Conservation (phyloP, 2,329 filamentous ascomycete genomes). For the Stenocarpella maydis region DNA sequence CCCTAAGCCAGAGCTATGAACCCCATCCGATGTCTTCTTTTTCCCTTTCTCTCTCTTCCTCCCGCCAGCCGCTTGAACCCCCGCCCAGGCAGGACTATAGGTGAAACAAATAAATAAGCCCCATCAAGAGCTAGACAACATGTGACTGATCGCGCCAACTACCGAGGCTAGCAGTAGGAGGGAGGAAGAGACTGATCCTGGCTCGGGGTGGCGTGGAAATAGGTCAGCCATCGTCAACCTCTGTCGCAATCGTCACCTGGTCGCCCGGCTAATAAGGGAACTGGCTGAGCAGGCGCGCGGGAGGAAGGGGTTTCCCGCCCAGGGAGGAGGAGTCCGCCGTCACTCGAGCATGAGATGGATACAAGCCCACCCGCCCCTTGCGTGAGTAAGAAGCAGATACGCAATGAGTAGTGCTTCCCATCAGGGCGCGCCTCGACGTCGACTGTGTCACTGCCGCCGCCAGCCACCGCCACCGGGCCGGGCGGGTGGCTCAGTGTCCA, state of each 20-base stretch:
- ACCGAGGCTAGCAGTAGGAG: background rate
- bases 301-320: too few species aligned
- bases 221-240: too few species aligned
- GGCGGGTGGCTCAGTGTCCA: background rate
- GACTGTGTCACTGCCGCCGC: too few species aligned
- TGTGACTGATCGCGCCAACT: background rate
- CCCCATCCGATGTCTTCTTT: background rate
- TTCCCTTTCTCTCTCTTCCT: background rate
- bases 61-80: background rate
- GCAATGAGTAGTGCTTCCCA: background rate
- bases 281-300: background rate
- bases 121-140: background rate
- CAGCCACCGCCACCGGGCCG: background rate
- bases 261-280: background rate
- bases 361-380: background rate
- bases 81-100: background rate
- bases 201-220: too few species aligned
- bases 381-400: background rate
- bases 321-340: too few species aligned
- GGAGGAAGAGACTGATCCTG: too few species aligned
- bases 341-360: too few species aligned
- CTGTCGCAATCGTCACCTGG: too few species aligned
- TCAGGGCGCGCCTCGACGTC: too few species aligned
- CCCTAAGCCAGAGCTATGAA: background rate
- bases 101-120: background rate